Evolutionary conservation across 345 rosid genomes (phyloP).

Genomic region (Ailanthus altissimus): DNA sequence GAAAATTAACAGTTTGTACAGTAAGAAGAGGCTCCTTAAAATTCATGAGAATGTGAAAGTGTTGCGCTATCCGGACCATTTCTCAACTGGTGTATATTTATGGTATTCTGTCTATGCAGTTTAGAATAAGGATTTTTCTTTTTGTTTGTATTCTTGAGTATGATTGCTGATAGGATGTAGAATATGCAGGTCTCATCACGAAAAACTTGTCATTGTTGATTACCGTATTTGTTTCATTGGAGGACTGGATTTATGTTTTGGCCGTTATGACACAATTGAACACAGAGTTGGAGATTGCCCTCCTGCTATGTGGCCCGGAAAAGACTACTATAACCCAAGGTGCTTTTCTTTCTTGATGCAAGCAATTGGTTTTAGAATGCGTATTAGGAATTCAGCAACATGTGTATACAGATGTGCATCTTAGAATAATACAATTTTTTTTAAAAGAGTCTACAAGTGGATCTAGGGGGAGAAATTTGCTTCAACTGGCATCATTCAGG

Average conservation of each 20-base stretch:
- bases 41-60: conserved; percentile 86
- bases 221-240: conserved; percentile 82
- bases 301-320: conserved; percentile 81
- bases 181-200: conserved; percentile 87
- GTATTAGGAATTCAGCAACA: neutral
- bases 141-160: conserved; percentile 16
- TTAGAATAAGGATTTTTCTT: neutral
- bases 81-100: conserved; percentile 71
- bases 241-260: conserved; percentile 92
- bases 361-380: neutral
- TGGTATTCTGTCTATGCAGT: conserved; percentile 48
- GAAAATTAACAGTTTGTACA: conserved; percentile 83
- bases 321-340: conserved; percentile 97
- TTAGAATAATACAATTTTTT: neutral
- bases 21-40: conserved; percentile 70
- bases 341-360: conserved; percentile 23
- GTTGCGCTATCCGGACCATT: conserved; percentile 87
- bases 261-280: conserved; percentile 77
- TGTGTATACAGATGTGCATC: neutral
- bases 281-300: conserved; percentile 79
- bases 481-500: neutral
- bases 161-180: conserved; percentile 14
- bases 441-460: neutral
- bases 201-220: conserved; percentile 86
- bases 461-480: neutral